phyloP scores from a whole-genome alignment of 2,329 filamentous ascomycete genomes.

The Alternaria arbusti region DNA sequence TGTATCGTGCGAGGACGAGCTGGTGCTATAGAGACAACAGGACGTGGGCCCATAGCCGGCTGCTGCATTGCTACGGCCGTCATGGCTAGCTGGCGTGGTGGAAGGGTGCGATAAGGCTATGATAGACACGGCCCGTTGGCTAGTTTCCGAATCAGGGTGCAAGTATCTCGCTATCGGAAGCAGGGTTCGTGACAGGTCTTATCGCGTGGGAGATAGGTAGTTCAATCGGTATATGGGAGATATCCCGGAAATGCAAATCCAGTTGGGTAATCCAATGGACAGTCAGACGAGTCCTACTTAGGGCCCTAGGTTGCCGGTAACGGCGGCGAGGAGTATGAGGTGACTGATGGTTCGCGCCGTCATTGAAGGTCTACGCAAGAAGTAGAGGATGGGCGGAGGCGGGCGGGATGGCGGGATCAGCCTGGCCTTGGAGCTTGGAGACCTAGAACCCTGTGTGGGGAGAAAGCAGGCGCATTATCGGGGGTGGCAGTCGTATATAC shows the following conservation, averaged over 20 bases:
- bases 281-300: slow-evolving; percentile 19
- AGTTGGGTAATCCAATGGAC: slow-evolving; percentile 24
- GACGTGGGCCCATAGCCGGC: slow-evolving; percentile 49
- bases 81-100: slow-evolving; percentile 44
- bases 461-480: slow-evolving; percentile 28
- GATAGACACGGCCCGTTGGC: slow-evolving; percentile 41
- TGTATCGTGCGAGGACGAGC: slow-evolving; percentile 52
- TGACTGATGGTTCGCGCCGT: slow-evolving; percentile 51
- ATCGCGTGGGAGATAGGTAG: slow-evolving; percentile 45
- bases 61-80: slow-evolving; percentile 51
- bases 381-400: slow-evolving; percentile 11
- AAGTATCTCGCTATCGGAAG: slow-evolving; percentile 20
- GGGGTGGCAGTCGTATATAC: slow-evolving; percentile 20
- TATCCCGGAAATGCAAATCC: slow-evolving; percentile 32
- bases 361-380: slow-evolving; percentile 45
- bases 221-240: slow-evolving; percentile 21
- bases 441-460: slow-evolving; percentile 33
- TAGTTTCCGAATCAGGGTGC: slow-evolving; percentile 32
- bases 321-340: slow-evolving; percentile 51
- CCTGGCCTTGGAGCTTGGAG: slow-evolving; percentile 17
- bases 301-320: slow-evolving; percentile 48
- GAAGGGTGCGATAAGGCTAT: slow-evolving; percentile 30
- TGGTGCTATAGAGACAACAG: slow-evolving; percentile 51
- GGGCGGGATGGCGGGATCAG: slow-evolving; percentile 23
- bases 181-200: slow-evolving; percentile 35